A percentile compares a stretch with the other conserved stretches of the same genome.
phyloP scores from a whole-genome alignment of 495 filamentous ascomycete genomes.

The Xylaria castorea region DNA sequence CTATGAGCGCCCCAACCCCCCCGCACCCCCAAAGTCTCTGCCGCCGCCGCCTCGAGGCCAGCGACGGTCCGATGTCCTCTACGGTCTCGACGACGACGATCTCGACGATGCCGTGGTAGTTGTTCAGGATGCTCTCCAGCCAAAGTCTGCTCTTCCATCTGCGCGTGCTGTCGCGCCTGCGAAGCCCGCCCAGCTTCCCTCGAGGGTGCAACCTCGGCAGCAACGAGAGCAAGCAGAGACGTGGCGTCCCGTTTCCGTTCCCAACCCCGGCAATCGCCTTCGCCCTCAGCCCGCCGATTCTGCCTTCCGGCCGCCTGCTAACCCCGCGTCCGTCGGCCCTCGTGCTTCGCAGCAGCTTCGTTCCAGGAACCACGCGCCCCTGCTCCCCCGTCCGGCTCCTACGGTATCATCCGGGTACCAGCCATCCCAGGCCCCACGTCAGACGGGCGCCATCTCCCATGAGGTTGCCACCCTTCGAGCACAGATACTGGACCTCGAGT shows the following conservation, averaged over 20 bases:
- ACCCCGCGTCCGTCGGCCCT: slow-evolving; percentile 21
- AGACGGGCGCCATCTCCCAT: slow-evolving; percentile 28
- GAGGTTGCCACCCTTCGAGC: slow-evolving; percentile 38
- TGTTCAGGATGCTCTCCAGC: slow-evolving; percentile 29
- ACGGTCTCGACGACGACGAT: slow-evolving; percentile 43
- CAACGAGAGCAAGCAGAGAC: slow-evolving; percentile 24
- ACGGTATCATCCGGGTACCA: slow-evolving; percentile 37
- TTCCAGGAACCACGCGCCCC: slow-evolving; percentile 29
- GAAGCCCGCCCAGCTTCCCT: slow-evolving; percentile 27
- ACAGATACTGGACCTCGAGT: slow-evolving; percentile 47
- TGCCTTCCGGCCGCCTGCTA: slow-evolving; percentile 21
- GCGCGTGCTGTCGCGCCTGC: slow-evolving; percentile 10
- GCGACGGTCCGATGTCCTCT: slow-evolving; percentile 12
- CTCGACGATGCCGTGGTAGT: slow-evolving; percentile 46
- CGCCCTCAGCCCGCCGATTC: slow-evolving; percentile 29
- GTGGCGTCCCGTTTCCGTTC: slow-evolving; percentile 32
- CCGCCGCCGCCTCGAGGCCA: not conserved
- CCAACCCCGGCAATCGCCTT: slow-evolving; percentile 31
- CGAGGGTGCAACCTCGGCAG: slow-evolving; percentile 30
- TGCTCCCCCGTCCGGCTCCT: slow-evolving; percentile 35
- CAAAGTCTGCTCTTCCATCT: slow-evolving; percentile 24
- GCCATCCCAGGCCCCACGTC: slow-evolving; percentile 37
- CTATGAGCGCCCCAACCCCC: slow-evolving; percentile 20
- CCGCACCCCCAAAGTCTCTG: slow-evolving; percentile 14
- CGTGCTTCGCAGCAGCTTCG: slow-evolving; percentile 39